Percentiles rank a stretch among this genome's conserved stretches.
These are phyloP conservation scores for Albugo candida DNA, from an alignment of 352 stramenopile species.

Conservation along the genomic window DNA sequence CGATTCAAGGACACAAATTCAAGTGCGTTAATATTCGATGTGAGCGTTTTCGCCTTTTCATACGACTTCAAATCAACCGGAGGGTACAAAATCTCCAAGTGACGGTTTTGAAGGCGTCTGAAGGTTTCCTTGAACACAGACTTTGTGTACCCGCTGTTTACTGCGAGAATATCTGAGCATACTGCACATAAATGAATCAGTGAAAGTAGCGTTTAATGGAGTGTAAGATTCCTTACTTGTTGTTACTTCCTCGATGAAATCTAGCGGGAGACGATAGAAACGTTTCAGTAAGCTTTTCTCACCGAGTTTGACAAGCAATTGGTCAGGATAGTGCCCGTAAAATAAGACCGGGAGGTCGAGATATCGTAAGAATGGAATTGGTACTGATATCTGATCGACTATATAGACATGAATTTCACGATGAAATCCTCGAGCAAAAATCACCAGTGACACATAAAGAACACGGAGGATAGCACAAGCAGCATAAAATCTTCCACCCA, in stretches of 20 bases:
- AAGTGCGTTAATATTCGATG: constrained; percentile 16
- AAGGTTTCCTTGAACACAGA: constrained; percentile 83
- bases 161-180: constrained; percentile 85
- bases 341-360: constrained; percentile 84
- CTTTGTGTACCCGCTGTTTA: constrained; percentile 94
- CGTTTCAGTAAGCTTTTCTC: constrained; percentile 46
- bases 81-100: constrained; percentile 87
- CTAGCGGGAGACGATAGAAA: constrained; percentile 83
- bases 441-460: constrained; percentile 77
- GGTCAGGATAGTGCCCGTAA: constrained; percentile 99
- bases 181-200: constrained; percentile 6
- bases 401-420: constrained; percentile 54
- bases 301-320: constrained; percentile 70
- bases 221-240: constrained; percentile 31
- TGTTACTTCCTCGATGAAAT: constrained; percentile 86
- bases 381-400: constrained; percentile 67
- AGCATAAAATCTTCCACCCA: constrained; percentile 68
- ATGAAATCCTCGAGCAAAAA: constrained; percentile 14
- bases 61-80: constrained; percentile 78
- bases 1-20: constrained; percentile 94
- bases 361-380: constrained; percentile 50
- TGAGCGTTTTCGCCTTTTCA: constrained; percentile 8
- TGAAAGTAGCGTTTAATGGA: background rate
- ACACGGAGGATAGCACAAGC: constrained; percentile 88
- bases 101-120: constrained; percentile 24